A percentile compares a stretch with the other conserved stretches of the same genome.
Evolutionary conservation across 352 stramenopile genomes (phyloP).

Genomic region (Phytophthora podocarpi): DNA sequence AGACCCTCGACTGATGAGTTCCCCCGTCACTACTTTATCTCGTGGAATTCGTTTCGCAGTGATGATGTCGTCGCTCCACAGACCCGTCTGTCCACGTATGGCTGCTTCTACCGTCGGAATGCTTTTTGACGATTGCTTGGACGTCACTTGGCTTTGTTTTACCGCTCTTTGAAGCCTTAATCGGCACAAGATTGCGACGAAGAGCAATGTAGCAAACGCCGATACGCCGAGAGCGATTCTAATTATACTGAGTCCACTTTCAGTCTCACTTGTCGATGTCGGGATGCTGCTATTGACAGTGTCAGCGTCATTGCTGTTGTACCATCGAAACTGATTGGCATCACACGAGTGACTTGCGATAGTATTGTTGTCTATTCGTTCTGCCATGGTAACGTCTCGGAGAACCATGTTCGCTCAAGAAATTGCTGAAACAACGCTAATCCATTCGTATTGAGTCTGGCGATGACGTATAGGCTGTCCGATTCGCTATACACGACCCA

Average conservation of each 20-base stretch:
- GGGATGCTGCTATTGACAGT: neutral
- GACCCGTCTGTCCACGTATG: neutral
- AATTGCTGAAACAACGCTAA: slow-evolving; percentile 13
- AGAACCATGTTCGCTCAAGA: slow-evolving; percentile 1
- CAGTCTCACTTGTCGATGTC: too few relatives aligned
- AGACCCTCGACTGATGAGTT: slow-evolving; percentile 27
- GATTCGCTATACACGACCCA: slow-evolving; percentile 22
- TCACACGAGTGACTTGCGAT: slow-evolving; percentile 6
- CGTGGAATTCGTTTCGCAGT: slow-evolving; percentile 36
- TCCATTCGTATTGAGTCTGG: slow-evolving; percentile 7
- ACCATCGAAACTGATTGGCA: slow-evolving; percentile 6
- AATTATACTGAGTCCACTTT: neutral
- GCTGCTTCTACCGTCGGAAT: neutral
- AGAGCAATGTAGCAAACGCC: neutral
- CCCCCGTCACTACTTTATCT: slow-evolving; percentile 25
- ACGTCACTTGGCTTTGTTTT: slow-evolving; percentile 2
- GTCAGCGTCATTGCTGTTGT: slow-evolving; percentile 9
- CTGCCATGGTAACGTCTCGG: neutral
- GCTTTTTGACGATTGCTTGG: neutral
- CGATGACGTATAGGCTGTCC: slow-evolving; percentile 8
- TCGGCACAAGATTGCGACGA: neutral
- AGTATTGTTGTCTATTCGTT: neutral
- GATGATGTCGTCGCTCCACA: slow-evolving; percentile 41
- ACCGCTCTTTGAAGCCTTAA: neutral
- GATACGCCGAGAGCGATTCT: neutral